phyloP scores from a whole-genome alignment of 805 yeast species.

The Phaffomyces thermotolerans region DNA sequence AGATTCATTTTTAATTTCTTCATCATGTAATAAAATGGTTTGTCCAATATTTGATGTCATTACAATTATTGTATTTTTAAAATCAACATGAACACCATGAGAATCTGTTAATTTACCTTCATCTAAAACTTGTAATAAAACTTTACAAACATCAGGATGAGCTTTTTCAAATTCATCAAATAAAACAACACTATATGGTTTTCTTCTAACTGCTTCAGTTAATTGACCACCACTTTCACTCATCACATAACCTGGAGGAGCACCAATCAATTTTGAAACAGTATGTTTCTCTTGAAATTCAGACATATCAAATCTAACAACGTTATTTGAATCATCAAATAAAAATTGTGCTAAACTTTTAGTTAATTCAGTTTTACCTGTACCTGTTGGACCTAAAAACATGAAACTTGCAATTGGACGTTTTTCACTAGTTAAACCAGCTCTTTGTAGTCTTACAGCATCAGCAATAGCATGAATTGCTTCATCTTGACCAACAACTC shows the following conservation, averaged over 20 bases:
- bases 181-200: conserved; percentile 86
- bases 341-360: conserved; percentile 87
- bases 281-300: conserved; percentile 95
- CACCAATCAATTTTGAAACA: conserved; percentile 85
- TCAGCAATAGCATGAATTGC: conserved; percentile 86
- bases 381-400: conserved; percentile 98
- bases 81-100: conserved; percentile 90
- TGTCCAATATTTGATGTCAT: conserved; percentile 98
- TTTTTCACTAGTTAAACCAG: conserved; percentile 90
- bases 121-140: conserved; percentile 84
- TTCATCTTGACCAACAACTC: conserved; percentile 93
- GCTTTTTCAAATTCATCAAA: conserved; percentile 98
- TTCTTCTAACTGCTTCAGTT: conserved; percentile 92
- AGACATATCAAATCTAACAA: conserved; percentile 93
- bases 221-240: conserved; percentile 91
- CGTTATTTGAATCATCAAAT: conserved; percentile 82
- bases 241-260: conserved; percentile 97
- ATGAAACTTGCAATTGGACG: conserved; percentile 95
- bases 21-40: conserved; percentile 69
- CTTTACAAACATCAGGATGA: conserved; percentile 89
- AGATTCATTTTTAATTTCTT: conserved; percentile 39
- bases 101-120: conserved; percentile 94
- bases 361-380: conserved; percentile 95
- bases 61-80: conserved; percentile 88
- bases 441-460: conserved; percentile 93